Conservation (phyloP, 2,329 filamentous ascomycete species). For the Aspergillus quadrilineatus region DNA sequence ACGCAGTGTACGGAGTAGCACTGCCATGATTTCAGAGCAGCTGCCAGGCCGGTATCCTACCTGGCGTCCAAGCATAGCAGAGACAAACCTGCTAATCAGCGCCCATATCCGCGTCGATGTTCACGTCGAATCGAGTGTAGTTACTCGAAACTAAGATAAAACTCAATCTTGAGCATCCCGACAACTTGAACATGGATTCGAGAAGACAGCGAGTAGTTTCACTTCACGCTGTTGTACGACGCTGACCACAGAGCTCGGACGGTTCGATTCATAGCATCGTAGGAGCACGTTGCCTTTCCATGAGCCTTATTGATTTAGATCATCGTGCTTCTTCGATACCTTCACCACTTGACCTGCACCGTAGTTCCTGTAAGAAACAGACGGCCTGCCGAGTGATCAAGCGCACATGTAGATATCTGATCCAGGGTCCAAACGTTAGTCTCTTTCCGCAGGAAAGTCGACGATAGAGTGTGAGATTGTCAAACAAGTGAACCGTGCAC, state of each 20-base stretch:
- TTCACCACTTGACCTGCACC: not conserved
- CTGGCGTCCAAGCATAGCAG: not conserved
- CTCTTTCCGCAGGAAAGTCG: not conserved
- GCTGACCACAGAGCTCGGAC: not conserved
- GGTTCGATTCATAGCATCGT: not conserved
- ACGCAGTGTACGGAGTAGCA: not conserved
- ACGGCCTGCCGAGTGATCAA: not conserved
- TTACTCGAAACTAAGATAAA: not conserved
- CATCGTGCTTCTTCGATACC: not conserved
- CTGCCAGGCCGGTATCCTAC: not conserved
- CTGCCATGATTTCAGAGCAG: not conserved
- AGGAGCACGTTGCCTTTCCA: not conserved
- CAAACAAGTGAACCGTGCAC: not conserved
- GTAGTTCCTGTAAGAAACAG: not conserved
- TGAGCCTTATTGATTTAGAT: not conserved
- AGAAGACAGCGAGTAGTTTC: not conserved
- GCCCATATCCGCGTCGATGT: not conserved
- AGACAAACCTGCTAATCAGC: not conserved
- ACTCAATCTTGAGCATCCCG: not conserved
- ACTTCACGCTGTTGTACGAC: constrained; percentile 1
- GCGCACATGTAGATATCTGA: not conserved
- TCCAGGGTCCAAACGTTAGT: not conserved
- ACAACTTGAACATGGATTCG: not conserved
- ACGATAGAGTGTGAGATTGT: not conserved
- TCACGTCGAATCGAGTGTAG: not conserved